Evolutionary conservation across 495 filamentous ascomycete genomes (phyloP).

Genomic region (Penicillium verhagenii): DNA sequence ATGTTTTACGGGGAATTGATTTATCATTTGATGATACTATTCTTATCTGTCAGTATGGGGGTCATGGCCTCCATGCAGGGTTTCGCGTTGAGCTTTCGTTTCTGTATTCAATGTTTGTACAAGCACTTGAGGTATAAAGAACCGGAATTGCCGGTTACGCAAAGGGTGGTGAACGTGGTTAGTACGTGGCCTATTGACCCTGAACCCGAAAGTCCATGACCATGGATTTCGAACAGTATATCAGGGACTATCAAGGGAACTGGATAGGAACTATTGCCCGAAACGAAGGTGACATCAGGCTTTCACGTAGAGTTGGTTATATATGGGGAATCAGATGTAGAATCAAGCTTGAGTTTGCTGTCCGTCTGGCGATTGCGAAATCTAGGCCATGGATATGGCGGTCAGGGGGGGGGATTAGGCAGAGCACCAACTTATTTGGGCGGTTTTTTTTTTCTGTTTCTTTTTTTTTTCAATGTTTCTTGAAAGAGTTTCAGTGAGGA

Average conservation of each 20-base stretch:
- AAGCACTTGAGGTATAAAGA: no score
- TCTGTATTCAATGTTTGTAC: no score
- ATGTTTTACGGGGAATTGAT: not conserved
- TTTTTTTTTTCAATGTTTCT: no score
- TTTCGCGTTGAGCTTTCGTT: no score
- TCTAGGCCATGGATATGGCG: conserved; percentile 1
- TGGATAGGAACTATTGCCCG: conserved; percentile 2
- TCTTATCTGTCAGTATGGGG: not conserved
- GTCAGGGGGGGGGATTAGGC: not conserved
- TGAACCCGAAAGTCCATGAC: conserved; percentile 7
- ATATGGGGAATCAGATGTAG: not conserved
- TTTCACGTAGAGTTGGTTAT: not conserved
- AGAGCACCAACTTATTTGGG: not conserved
- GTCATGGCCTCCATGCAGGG: not conserved
- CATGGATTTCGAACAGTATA: not conserved
- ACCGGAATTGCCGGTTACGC: not conserved
- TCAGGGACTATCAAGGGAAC: not conserved
- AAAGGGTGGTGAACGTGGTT: no score
- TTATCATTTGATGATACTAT: not conserved
- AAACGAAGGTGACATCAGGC: not conserved
- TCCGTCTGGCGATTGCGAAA: conserved; percentile 12
- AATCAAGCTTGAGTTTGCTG: not conserved
- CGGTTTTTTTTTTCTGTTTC: no score
- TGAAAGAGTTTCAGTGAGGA: no score
- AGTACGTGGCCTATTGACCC: conserved; percentile 6